Conservation (phyloP, 2,329 filamentous ascomycete genomes). For the Fusarium luffae region DNA sequence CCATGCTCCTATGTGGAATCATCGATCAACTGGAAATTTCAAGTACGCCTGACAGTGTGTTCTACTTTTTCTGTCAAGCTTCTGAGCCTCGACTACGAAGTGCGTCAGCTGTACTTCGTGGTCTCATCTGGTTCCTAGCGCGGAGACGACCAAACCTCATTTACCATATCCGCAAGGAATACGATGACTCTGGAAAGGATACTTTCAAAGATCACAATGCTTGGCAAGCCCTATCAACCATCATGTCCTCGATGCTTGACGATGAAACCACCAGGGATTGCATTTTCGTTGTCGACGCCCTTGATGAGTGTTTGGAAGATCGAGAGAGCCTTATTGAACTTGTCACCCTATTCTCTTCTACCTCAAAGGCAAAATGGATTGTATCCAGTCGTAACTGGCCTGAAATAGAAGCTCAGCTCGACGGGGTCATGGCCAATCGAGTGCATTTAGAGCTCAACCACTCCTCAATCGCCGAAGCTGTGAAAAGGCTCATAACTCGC, state of each 20-base stretch:
- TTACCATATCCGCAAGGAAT: not conserved
- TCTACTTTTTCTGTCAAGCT: not conserved
- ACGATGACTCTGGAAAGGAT: not conserved
- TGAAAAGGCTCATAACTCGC: not conserved
- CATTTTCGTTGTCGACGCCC: not conserved
- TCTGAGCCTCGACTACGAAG: not conserved
- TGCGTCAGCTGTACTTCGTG: fast-evolving
- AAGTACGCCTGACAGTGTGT: not conserved
- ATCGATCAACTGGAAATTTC: not conserved
- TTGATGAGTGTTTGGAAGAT: not conserved
- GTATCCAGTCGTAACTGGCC: not conserved
- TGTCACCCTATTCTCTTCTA: not conserved
- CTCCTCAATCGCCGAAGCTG: not conserved
- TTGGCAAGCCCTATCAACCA: not conserved
- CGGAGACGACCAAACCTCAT: not conserved
- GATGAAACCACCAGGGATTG: not conserved
- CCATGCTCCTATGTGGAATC: not conserved
- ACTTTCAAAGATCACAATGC: not conserved
- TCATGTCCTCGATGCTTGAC: not conserved
- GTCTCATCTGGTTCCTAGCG: not conserved
- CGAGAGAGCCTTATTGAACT: not conserved
- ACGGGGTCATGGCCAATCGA: fast-evolving
- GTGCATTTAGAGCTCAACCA: not conserved
- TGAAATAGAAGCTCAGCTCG: fast-evolving
- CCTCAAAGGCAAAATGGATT: fast-evolving